phyloP scores from a whole-genome alignment of 2,329 filamentous ascomycete species.

The Trichoderma sp. region DNA sequence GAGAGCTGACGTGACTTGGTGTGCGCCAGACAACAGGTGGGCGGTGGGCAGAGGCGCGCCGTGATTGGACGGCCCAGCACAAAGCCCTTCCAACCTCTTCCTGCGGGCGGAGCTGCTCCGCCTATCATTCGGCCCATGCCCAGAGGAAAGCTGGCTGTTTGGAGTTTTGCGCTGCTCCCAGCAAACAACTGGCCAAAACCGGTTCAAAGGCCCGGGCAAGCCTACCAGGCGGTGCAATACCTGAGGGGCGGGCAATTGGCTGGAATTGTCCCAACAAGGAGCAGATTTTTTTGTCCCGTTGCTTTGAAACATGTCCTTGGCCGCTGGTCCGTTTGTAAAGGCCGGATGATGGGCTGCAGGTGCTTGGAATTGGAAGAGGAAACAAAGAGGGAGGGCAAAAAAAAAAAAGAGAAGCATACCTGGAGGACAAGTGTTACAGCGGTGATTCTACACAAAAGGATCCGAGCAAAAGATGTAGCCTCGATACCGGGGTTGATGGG shows the following conservation, averaged over 20 bases:
- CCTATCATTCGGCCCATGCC: constrained; percentile 26
- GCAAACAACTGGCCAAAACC: constrained; percentile 19
- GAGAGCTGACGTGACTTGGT: constrained; percentile 28
- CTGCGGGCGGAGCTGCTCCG: constrained; percentile 22
- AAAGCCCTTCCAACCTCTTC: constrained; percentile 18
- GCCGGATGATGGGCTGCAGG: background rate
- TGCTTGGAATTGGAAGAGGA: background rate
- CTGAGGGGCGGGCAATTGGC: constrained; percentile 17
- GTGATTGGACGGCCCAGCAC: constrained; percentile 22
- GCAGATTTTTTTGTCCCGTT: background rate
- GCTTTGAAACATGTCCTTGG: background rate
- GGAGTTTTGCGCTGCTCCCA: constrained; percentile 4
- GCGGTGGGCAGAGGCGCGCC: constrained; percentile 15
- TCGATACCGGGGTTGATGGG: constrained; percentile 16
- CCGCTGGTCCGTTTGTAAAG: background rate
- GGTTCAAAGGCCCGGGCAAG: constrained; percentile 5
- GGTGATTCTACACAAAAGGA: constrained; percentile 17
- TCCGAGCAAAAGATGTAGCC: background rate
- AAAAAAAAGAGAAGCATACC: constrained; percentile 4
- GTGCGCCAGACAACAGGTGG: constrained; percentile 21
- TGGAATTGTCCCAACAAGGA: background rate
- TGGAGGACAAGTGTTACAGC: constrained; percentile 4
- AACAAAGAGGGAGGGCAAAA: background rate
- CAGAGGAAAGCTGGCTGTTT: constrained; percentile 20
- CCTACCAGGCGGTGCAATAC: background rate